A percentile compares a stretch with the other conserved stretches of the same genome.
phyloP scores from a whole-genome alignment of 495 filamentous ascomycete genomes.

The Cairneyella variabilis region DNA sequence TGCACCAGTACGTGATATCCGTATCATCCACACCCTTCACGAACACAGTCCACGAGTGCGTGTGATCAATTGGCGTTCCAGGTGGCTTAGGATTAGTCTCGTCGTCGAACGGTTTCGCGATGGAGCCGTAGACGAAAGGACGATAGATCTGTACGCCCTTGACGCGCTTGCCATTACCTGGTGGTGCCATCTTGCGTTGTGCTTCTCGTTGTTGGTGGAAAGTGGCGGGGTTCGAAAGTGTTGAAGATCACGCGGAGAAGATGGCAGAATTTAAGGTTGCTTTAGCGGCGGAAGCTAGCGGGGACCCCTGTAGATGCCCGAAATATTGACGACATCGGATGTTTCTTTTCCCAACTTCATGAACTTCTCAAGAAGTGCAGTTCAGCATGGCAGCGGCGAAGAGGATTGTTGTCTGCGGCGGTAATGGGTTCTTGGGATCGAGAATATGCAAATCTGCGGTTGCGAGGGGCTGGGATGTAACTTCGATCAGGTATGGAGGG shows the following conservation, averaged over 20 bases:
- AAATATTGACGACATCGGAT: slow-evolving; percentile 9
- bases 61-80: slow-evolving; percentile 77
- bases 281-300: slow-evolving; percentile 11
- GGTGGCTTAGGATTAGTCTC: slow-evolving; percentile 53
- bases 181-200: slow-evolving; percentile 42
- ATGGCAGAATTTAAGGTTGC: slow-evolving; percentile 9
- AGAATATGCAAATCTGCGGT: slow-evolving; percentile 88
- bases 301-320: not conserved
- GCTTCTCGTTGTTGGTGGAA: not conserved
- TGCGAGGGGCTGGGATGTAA: slow-evolving; percentile 80
- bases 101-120: slow-evolving; percentile 67
- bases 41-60: slow-evolving; percentile 91
- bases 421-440: slow-evolving; percentile 92
- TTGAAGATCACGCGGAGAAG: not conserved
- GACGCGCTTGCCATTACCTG: slow-evolving; percentile 45
- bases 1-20: slow-evolving; percentile 92
- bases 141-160: slow-evolving; percentile 73
- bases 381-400: slow-evolving; percentile 49
- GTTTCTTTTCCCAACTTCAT: not conserved
- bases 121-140: slow-evolving; percentile 80
- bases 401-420: slow-evolving; percentile 83
- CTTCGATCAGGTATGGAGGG: slow-evolving; percentile 68
- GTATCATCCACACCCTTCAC: slow-evolving; percentile 80
- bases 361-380: not conserved
- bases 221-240: not conserved